These are phyloP conservation scores for Stenocarpella maydis DNA, from an alignment of 2,329 filamentous ascomycete genomes.

Conservation along the genomic window DNA sequence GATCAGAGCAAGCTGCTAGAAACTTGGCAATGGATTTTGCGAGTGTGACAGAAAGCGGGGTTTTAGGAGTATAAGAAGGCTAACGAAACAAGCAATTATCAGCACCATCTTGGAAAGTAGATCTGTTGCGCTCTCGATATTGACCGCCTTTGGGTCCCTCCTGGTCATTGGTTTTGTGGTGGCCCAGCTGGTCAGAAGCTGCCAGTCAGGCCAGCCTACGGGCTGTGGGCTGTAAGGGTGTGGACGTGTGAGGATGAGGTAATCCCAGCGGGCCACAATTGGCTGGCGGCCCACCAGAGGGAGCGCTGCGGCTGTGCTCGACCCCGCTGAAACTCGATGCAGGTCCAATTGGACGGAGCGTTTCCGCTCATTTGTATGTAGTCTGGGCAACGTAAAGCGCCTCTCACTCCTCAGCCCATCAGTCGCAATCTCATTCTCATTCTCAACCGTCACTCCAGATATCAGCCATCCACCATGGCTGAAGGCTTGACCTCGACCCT, in stretches of 20 bases:
- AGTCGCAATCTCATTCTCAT: background rate
- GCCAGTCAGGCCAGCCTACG: background rate
- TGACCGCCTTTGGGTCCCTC: too few species aligned
- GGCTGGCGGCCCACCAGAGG: conserved; percentile 15
- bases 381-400: background rate
- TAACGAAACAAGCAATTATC: too few species aligned
- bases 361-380: background rate
- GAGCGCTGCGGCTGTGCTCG: conserved; percentile 20
- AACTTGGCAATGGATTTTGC: too few species aligned
- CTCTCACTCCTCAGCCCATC: background rate
- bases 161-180: too few species aligned
- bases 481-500: conserved; percentile 36
- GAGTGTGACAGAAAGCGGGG: too few species aligned
- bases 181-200: background rate
- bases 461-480: conserved; percentile 7
- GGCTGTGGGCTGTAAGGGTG: background rate
- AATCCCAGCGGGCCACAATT: background rate
- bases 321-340: conserved; percentile 6
- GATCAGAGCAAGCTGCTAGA: background rate
- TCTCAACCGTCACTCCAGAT: background rate
- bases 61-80: too few species aligned
- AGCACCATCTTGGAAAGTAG: too few species aligned
- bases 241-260: conserved; percentile 9
- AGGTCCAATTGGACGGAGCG: background rate
- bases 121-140: too few species aligned